Percentiles rank a stretch among this genome's conserved stretches.
Conservation (phyloP, 257 asterid genomes). For the Striga asiatica region DNA sequence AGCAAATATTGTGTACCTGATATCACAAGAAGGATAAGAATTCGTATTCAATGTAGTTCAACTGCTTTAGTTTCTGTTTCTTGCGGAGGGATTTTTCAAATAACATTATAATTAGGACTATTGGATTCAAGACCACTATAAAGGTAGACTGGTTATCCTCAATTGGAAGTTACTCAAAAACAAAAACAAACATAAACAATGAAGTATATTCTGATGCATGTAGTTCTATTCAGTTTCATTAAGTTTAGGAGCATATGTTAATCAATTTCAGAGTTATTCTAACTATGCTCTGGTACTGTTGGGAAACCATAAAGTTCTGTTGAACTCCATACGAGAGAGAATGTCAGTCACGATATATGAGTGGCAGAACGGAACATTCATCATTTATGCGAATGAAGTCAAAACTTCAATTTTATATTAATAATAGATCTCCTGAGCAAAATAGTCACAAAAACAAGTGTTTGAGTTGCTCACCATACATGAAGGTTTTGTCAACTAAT, state of each 20-base stretch:
- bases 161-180: neutral
- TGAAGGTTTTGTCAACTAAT: neutral
- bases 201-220: neutral
- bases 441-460: neutral
- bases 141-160: neutral
- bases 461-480: neutral
- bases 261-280: neutral
- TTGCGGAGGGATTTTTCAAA: neutral
- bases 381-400: neutral
- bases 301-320: neutral
- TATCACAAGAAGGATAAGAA: constrained; percentile 12
- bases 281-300: neutral
- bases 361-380: neutral
- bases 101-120: neutral
- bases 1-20: constrained; percentile 87
- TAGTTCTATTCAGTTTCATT: neutral
- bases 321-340: neutral
- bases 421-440: neutral
- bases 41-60: neutral
- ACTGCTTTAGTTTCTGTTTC: neutral
- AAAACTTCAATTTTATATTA: neutral
- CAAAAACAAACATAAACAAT: neutral
- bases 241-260: neutral
- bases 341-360: neutral
- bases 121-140: neutral